Evolutionary conservation across 2,329 filamentous ascomycete species (phyloP).

Genomic region (Aspergillus hortae): DNA sequence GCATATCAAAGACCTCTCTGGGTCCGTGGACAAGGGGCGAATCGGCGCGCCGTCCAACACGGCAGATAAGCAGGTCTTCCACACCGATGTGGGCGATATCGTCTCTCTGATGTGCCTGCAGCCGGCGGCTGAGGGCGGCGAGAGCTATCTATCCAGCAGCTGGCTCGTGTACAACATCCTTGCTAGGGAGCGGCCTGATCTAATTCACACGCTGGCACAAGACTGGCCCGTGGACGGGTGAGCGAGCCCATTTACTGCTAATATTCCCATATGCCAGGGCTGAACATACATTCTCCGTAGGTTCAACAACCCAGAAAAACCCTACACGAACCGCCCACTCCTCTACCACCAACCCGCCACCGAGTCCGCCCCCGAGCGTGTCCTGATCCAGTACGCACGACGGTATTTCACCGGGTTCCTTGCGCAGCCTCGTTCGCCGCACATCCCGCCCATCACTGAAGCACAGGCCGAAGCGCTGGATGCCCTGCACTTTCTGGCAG

Average conservation of each 20-base stretch:
- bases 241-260: constrained; percentile 3
- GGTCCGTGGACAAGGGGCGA: too few species aligned
- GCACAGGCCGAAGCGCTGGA: constrained; percentile 53
- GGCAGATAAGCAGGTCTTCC: too few species aligned
- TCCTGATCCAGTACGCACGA: constrained; percentile 60
- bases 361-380: constrained; percentile 44
- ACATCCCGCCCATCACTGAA: constrained; percentile 49
- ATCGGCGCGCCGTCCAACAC: too few species aligned
- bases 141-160: constrained; percentile 51
- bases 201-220: constrained; percentile 38
- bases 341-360: constrained; percentile 50
- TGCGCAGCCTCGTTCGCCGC: constrained; percentile 38
- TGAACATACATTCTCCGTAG: too few species aligned
- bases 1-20: too few species aligned
- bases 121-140: constrained; percentile 27
- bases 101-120: too few species aligned
- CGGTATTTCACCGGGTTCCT: constrained; percentile 54
- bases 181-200: constrained; percentile 49
- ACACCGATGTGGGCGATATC: too few species aligned
- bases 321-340: constrained; percentile 40
- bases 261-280: constrained; percentile 43
- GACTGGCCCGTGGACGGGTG: constrained; percentile 49
- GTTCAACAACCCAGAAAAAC: constrained; percentile 27
- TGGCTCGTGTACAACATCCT: constrained; percentile 56
- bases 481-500: constrained; percentile 48